These are phyloP conservation scores for Boletus eberwhitei DNA, from an alignment of 768 basidiomycete species.

Conservation along the genomic window DNA sequence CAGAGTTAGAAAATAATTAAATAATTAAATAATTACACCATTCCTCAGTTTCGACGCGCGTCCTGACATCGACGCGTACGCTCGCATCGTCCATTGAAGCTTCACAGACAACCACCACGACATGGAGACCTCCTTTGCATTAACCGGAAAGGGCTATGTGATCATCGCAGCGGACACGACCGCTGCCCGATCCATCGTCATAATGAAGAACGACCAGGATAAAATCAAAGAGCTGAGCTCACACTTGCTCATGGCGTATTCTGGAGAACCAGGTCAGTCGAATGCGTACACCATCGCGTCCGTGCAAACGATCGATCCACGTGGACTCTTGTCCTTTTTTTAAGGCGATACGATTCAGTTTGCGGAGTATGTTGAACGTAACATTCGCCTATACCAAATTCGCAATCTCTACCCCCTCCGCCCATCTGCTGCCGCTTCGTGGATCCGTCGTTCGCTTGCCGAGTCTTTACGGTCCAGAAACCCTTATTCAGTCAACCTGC, in stretches of 20 bases:
- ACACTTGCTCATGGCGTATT: constrained; percentile 91
- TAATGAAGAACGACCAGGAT: constrained; percentile 97
- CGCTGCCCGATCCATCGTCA: constrained; percentile 87
- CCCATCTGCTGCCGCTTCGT: constrained; percentile 88
- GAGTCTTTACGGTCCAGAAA: constrained; percentile 83
- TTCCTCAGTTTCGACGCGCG: constrained; percentile 25
- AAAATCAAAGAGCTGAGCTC: constrained; percentile 91
- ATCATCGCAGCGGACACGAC: constrained; percentile 91
- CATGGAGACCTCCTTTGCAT: constrained; percentile 91
- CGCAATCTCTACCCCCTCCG: constrained; percentile 87
- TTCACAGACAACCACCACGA: constrained; percentile 18
- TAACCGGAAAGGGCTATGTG: constrained; percentile 91
- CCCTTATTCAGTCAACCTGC: constrained; percentile 89
- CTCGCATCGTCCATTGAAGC: neutral
- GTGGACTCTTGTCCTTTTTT: neutral
- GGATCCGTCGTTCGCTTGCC: constrained; percentile 90
- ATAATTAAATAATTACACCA: constrained; percentile 17
- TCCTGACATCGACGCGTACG: constrained; percentile 23
- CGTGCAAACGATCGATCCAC: neutral
- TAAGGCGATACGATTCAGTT: constrained; percentile 95
- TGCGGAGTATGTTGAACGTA: constrained; percentile 93
- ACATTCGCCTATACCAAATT: constrained; percentile 94
- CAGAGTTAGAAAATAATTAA: constrained; percentile 1
- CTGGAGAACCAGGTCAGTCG: constrained; percentile 81
- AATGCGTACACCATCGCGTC: neutral